Evolutionary conservation across 331 rosid species (phyloP).

Genomic region (Ulmus americana): DNA sequence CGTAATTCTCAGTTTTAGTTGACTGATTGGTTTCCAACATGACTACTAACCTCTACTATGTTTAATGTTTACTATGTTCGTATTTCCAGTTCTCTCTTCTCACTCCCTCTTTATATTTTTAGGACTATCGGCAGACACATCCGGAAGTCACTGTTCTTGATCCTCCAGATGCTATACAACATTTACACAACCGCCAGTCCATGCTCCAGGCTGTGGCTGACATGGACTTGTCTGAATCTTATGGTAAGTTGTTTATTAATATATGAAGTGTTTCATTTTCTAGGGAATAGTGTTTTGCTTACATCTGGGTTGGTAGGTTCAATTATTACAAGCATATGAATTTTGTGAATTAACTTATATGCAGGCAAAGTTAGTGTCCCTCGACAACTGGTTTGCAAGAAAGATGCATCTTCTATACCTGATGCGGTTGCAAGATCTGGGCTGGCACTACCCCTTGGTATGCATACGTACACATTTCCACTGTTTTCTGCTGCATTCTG

Average conservation of each 20-base stretch:
- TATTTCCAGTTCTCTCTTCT: conserved; percentile 12
- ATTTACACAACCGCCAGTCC: conserved; percentile 68
- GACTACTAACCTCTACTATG: background rate
- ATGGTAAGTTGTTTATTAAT: conserved; percentile 39
- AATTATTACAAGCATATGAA: background rate
- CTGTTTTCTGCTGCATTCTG: conserved; percentile 16
- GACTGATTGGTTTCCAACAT: background rate
- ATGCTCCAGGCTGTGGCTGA: conserved; percentile 98
- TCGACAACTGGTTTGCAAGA: conserved; percentile 72
- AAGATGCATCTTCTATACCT: conserved; percentile 74
- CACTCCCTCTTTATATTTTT: conserved; percentile 15
- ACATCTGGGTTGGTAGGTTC: conserved; percentile 7
- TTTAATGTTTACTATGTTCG: background rate
- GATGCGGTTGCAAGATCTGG: conserved; percentile 62
- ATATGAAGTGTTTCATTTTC: background rate
- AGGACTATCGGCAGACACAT: conserved; percentile 77
- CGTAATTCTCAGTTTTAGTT: background rate
- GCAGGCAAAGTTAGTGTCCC: conserved; percentile 81
- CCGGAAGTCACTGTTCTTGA: conserved; percentile 91
- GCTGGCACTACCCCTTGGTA: conserved; percentile 77
- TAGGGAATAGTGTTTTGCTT: background rate
- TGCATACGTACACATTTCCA: conserved; percentile 27
- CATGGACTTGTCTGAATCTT: conserved; percentile 59
- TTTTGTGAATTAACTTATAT: conserved; percentile 16
- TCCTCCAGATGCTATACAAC: conserved; percentile 94